phyloP scores from a whole-genome alignment of 1,284 basidiomycete genomes.

The Ceratobasidium sp. region DNA sequence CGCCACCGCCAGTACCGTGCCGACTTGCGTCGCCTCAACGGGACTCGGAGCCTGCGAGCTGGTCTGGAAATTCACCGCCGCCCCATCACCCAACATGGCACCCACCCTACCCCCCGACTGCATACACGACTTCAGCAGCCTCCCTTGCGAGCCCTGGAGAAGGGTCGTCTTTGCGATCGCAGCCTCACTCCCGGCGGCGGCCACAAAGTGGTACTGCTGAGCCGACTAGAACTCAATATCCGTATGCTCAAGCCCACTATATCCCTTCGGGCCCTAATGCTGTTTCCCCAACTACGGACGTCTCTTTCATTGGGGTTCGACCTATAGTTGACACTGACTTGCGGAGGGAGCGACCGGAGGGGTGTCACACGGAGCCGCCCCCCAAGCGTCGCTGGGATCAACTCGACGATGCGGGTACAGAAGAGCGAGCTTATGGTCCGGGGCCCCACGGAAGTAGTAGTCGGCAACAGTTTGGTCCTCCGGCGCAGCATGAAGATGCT shows the following conservation, averaged over 20 bases:
- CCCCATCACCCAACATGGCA: conserved; percentile 15
- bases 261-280: conserved; percentile 7
- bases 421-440: conserved; percentile 8
- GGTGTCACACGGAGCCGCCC: not conserved
- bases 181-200: conserved; percentile 3
- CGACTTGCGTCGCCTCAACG: conserved; percentile 10
- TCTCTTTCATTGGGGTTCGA: conserved; percentile 18
- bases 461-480: not conserved
- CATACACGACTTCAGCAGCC: conserved; percentile 1
- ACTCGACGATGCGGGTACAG: conserved; percentile 5
- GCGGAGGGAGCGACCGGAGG: not conserved
- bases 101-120: conserved; percentile 13
- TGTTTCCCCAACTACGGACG: conserved; percentile 31
- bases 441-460: not conserved
- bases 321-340: conserved; percentile 1
- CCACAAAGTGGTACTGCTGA: not conserved
- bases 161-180: not conserved
- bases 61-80: not conserved
- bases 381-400: conserved; percentile 34
- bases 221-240: not conserved
- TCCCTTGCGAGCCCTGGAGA: not conserved
- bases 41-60: not conserved
- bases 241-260: conserved; percentile 35
- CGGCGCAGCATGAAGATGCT: conserved; percentile 2
- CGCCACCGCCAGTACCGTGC: conserved; percentile 1